Conservation (phyloP, 495 filamentous ascomycete species). For the Venustampulla echinocandica region DNA sequence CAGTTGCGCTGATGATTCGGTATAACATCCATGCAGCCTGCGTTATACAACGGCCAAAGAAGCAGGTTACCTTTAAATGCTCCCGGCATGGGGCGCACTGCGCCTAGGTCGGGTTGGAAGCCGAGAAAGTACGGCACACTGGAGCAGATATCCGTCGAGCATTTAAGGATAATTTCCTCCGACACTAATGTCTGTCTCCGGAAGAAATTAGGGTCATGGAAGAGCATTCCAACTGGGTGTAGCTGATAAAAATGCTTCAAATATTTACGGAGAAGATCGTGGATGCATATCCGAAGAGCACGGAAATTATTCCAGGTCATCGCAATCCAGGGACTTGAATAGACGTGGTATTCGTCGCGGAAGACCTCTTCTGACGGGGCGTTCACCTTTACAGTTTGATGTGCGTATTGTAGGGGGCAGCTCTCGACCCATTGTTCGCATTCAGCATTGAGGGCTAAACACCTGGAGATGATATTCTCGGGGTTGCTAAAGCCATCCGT, state of each 20-base stretch:
- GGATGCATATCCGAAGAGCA: slow-evolving; percentile 37
- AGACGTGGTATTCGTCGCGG: slow-evolving; percentile 36
- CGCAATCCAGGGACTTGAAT: slow-evolving; percentile 33
- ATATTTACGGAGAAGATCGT: slow-evolving; percentile 32
- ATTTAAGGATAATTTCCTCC: slow-evolving; percentile 21
- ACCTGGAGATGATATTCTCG: slow-evolving; percentile 30
- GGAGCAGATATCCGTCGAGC: slow-evolving; percentile 38
- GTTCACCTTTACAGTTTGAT: slow-evolving; percentile 8
- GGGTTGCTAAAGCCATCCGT: slow-evolving; percentile 22
- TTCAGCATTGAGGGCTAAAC: slow-evolving; percentile 35
- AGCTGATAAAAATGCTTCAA: slow-evolving; percentile 1
- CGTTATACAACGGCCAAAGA: slow-evolving; percentile 41
- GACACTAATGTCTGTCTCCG: neutral
- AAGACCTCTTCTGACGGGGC: slow-evolving; percentile 13
- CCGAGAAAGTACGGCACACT: slow-evolving; percentile 35
- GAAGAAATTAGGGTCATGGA: neutral
- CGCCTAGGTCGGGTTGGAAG: slow-evolving; percentile 1
- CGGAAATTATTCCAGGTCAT: slow-evolving; percentile 42
- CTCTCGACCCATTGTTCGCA: slow-evolving; percentile 33
- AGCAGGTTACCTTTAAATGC: slow-evolving; percentile 31
- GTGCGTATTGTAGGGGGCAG: slow-evolving; percentile 23
- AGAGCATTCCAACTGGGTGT: neutral
- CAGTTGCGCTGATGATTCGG: slow-evolving; percentile 34
- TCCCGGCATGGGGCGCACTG: slow-evolving; percentile 1
- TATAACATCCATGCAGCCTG: slow-evolving; percentile 22